A percentile compares a stretch with the other conserved stretches of the same genome.
Conservation (phyloP, 192 early-diverging fungal genomes). For the Coemansia sp. region DNA sequence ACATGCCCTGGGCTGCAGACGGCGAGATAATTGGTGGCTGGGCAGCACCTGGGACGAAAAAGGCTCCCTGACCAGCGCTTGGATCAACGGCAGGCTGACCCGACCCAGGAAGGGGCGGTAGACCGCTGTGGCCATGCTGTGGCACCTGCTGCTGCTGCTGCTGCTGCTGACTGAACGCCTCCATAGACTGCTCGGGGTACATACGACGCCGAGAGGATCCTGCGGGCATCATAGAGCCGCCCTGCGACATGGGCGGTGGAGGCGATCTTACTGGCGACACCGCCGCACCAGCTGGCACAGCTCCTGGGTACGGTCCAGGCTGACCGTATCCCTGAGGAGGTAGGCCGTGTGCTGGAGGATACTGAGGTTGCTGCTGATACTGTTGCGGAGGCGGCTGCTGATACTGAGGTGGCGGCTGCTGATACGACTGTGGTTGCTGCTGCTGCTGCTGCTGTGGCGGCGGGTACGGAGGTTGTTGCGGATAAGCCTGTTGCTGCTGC, state of each 20-base stretch:
- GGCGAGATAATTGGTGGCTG: constrained; percentile 19
- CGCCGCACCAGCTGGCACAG: neutral
- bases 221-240: neutral
- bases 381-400: neutral
- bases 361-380: constrained; percentile 9
- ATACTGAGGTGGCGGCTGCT: neutral
- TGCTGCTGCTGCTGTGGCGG: neutral
- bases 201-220: constrained; percentile 33
- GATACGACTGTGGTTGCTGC: neutral
- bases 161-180: constrained; percentile 2
- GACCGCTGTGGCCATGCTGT: constrained; percentile 11
- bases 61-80: constrained; percentile 27
- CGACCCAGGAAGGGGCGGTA: constrained; percentile 5
- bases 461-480: constrained; percentile 11
- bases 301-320: neutral
- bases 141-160: constrained; percentile 20
- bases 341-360: constrained; percentile 6
- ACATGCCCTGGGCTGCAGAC: constrained; percentile 6
- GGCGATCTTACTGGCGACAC: constrained; percentile 8
- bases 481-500: neutral
- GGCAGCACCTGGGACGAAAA: constrained; percentile 46
- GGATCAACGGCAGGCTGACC: neutral
- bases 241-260: constrained; percentile 7
- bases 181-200: constrained; percentile 38
- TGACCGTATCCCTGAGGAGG: constrained; percentile 21